These are phyloP conservation scores for Pyrenophora tritici-repentis DNA, from an alignment of 2,329 filamentous ascomycete genomes.

Conservation along the genomic window DNA sequence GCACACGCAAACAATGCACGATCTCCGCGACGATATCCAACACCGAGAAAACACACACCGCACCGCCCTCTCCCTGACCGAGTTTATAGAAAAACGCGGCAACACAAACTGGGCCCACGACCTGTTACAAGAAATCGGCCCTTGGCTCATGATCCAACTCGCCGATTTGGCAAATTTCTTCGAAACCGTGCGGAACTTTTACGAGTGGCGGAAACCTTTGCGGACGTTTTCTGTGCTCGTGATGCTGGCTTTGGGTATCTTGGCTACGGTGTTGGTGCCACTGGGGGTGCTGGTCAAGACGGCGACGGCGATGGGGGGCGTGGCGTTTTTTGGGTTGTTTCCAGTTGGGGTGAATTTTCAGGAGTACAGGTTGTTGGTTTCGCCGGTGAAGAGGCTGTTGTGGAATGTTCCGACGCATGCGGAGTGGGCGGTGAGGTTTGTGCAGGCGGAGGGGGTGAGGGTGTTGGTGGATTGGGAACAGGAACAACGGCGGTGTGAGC, in stretches of 20 bases:
- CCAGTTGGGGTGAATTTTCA: constrained; percentile 42
- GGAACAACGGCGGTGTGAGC: background rate
- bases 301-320: constrained; percentile 33
- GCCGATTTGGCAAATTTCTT: constrained; percentile 44
- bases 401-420: constrained; percentile 48
- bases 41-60: constrained; percentile 37
- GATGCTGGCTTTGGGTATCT: constrained; percentile 25
- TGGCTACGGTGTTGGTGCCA: constrained; percentile 30
- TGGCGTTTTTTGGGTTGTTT: constrained; percentile 44
- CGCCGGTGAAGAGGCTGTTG: constrained; percentile 41
- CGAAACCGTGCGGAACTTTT: constrained; percentile 46
- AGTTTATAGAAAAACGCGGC: constrained; percentile 47
- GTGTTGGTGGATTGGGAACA: background rate
- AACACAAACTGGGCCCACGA: constrained; percentile 44
- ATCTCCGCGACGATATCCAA: constrained; percentile 37
- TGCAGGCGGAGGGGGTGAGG: constrained; percentile 35
- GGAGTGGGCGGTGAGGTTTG: constrained; percentile 43
- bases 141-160: constrained; percentile 45
- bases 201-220: constrained; percentile 43
- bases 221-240: constrained; percentile 33
- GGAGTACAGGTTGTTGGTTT: constrained; percentile 44
- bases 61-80: constrained; percentile 41
- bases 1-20: constrained; percentile 28
- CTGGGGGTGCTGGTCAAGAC: constrained; percentile 38
- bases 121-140: constrained; percentile 33